Base-by-base conservation (phyloP, 805 yeast genomes). In the Barnettozyma salicaria region DNA sequence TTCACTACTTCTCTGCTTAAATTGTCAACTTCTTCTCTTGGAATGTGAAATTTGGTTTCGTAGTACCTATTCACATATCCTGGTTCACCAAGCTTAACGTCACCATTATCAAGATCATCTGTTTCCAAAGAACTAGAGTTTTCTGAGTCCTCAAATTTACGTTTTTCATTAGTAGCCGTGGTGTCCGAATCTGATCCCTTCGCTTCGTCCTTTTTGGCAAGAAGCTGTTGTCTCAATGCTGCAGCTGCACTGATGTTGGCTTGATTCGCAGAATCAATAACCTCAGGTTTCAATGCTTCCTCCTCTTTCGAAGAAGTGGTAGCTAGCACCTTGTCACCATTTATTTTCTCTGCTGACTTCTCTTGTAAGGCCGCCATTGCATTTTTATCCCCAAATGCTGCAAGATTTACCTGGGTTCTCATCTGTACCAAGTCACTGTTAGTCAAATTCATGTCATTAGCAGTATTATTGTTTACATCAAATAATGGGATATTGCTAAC, bases 41-140 rank as follows among this genome's bases (percentile, higher is more conserved):
- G 50, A 7, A 78, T 67, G 41, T 74, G 73, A 53, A 88, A 87
- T 60, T 92, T 92, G 27, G 72, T 65, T 41, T 69, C 64, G 55
- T 92, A 92, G 59, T 92, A 92, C 34, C 99, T 67, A 37, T 72
- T 76, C 35, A 74, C 74, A 60, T 85, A 92, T 0, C 98, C 98
- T 0, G 92, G 80, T 56, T 87, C 95, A 78, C 85, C 81, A 44
- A 86, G 61, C 47, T 78, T 74, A 23, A 89, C 80, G 7, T 68
- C 62, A 41, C 68, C 70, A 4, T 68, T 67, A 27, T 65, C 70
- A 28, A 26, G 30, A 14, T 28, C 38, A 6, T 24, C 20, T 7
- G 61, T 61, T 6, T 30, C 34, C 13, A 30, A 28, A 19, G 8
- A 19, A 14, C 26, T 17, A n/a, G 52, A 48, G 4, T 61, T 33